Evolutionary conservation across 2,329 filamentous ascomycete species (phyloP).

Genomic region (Pestalotiopsis sp.): DNA sequence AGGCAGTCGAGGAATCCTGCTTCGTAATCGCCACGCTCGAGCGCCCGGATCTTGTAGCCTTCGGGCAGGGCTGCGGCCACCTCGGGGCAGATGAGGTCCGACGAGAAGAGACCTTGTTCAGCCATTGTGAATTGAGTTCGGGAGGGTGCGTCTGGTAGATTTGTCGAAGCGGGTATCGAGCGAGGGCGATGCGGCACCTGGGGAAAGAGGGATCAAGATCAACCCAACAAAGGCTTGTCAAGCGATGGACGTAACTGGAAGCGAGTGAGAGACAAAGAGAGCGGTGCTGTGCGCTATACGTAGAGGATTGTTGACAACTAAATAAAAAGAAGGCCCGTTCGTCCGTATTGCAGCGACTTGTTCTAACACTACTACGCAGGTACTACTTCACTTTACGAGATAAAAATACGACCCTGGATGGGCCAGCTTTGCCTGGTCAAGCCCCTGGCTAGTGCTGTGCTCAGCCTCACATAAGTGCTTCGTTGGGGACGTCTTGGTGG

Average conservation of each 20-base stretch:
- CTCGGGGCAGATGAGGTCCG: conserved; percentile 74
- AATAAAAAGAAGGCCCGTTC: background rate
- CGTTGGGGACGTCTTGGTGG: background rate
- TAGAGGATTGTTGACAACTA: background rate
- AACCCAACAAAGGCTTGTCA: background rate
- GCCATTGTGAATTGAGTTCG: conserved; percentile 29
- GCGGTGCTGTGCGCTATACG: background rate
- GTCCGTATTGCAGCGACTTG: background rate
- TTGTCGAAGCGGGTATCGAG: background rate
- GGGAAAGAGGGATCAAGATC: background rate
- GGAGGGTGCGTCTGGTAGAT: background rate
- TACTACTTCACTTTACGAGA: conserved; percentile 2
- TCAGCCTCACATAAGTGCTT: conserved; percentile 3
- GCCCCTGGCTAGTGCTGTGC: background rate
- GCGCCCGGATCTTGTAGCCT: conserved; percentile 81
- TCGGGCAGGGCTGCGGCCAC: conserved; percentile 75
- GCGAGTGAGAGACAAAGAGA: conserved; percentile 5
- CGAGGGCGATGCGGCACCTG: background rate
- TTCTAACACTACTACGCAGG: background rate
- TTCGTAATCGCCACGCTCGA: conserved; percentile 77
- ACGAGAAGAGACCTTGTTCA: conserved; percentile 72
- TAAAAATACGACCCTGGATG: background rate
- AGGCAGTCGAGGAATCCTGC: conserved; percentile 89
- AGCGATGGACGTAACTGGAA: background rate
- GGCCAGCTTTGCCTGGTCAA: background rate